Base-by-base conservation (phyloP, 176 grass and related monocot species). In the Aegilops longissima region DNA sequence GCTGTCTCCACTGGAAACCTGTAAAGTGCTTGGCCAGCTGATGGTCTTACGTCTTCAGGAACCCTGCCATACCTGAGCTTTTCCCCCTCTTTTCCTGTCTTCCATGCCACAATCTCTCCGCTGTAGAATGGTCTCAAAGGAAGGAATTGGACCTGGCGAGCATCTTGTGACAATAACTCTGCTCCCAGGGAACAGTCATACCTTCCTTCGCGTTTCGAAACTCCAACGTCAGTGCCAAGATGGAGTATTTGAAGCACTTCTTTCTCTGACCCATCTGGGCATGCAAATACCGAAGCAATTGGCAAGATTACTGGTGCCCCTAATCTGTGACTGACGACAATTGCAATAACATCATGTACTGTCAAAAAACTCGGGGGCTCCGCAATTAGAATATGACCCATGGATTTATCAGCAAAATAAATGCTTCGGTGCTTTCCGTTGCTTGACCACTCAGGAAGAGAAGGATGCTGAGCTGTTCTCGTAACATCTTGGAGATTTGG, bases 21-120 rank as follows among this genome's bases (percentile, higher is more conserved):
- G 81, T 98, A 98, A 56, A 96, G 90, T 66, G 92, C 92, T 85
- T 98, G 96, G 66, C 93, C 91, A 45, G 91, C 91, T 31, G 91
- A 95, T 82, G 96, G 93, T 70, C 92, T 98, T 66, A 92, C 93
- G 90, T 98, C 93, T 90, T 96, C 93, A 86, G 93, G 92, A 75
- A 98, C 96, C 62, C 88, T 94, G 69, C 92, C 96, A 86, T 98
- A 98, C 87, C 88, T 92, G 70, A 98, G 88, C 16, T 92, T 98
- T 74, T 91, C 96, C 24, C 92, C 93, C 30, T 94, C 93, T 94
- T 73, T 98, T 67, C 90, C 92, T 73, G 91, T 92, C 66, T 98
- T 98, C 96, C 96, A 98, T 81, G 96, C 92, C 34, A 96, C 86
- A 65, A 95, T 92, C 94, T 98, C 96, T 64, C 92, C 96, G 12